A percentile compares a stretch with the other conserved stretches of the same genome.
Conservation (phyloP, 1,284 basidiomycete genomes). For the Ceratobasidium sp. region DNA sequence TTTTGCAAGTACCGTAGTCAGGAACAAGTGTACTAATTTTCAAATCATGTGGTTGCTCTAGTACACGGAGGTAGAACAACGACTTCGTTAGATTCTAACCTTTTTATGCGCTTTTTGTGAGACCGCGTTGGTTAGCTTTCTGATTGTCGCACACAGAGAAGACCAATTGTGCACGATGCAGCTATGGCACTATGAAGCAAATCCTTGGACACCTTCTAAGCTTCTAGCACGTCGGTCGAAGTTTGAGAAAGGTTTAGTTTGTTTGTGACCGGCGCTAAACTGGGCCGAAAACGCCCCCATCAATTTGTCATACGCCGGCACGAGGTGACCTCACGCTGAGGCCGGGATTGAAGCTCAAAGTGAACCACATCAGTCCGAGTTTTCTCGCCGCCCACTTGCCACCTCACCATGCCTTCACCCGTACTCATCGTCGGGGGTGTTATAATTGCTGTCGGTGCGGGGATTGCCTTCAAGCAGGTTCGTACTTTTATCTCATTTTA, state of each 20-base stretch:
- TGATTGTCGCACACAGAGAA: too few species aligned
- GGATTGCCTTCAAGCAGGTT: constrained; percentile 45
- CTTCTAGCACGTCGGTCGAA: too few species aligned
- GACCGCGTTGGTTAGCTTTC: not conserved
- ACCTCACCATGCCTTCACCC: constrained; percentile 41
- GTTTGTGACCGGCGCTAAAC: not conserved
- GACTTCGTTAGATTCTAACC: not conserved
- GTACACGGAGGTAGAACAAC: not conserved
- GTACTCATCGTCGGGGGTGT: constrained; percentile 42
- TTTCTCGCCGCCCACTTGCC: not conserved
- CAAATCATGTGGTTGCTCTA: not conserved
- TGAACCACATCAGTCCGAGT: constrained; percentile 33
- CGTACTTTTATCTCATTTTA: not conserved
- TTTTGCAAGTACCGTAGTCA: not conserved
- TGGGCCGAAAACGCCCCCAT: constrained; percentile 37
- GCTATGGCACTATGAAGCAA: not conserved
- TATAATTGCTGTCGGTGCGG: constrained; percentile 42
- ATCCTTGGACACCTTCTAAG: too few species aligned
- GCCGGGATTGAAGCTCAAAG: constrained; percentile 31
- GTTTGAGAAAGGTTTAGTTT: not conserved
- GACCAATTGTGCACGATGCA: too few species aligned
- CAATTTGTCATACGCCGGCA: constrained; percentile 23
- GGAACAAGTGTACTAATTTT: not conserved
- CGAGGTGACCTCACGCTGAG: constrained; percentile 21
- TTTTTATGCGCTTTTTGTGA: not conserved